Base-by-base conservation (phyloP, 805 yeast species). In the Saturnispora bothae region DNA sequence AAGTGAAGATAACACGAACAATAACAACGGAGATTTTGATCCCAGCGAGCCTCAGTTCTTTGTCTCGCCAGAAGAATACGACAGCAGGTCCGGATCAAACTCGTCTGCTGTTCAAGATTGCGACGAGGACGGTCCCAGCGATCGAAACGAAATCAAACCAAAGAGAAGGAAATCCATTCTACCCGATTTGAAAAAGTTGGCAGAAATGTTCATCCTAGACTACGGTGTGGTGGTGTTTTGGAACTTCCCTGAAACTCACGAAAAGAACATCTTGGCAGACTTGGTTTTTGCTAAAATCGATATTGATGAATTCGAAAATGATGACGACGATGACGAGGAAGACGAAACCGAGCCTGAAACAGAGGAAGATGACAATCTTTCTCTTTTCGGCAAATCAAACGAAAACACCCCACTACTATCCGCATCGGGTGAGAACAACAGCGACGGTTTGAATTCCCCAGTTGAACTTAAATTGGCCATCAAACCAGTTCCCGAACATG, bases 211-310 rank as follows among this genome's bases (percentile, higher is more conserved):
- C 52, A 72, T 92, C 12, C 76, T 89, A 54, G 78, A 76, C 38
- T 92, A 92, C 55, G 98, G 98, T 16, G 94, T 89, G 12, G 85
- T 92, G n/a, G 96, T 92, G 16, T 88, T 92, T 52, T 92, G 98
- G 98, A 92, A 92, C 53, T 86, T 92, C 49, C 76, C 89, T 3
- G 96, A 86, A 53, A 66, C 73, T 6, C 96, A 92, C 53, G 98
- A 92, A 52, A 86, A 86, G 62, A 92, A 89, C 50, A 76, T 92
- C 15, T 67, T 92, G 39, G 97, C 96, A 1, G 98, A 92, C 53
- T 65, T 92, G 45, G 81, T 78, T n/a, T 76, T 81, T 60, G 84
- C 84, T 5, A 59, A 53, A 43, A 46, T 60, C 13, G 55, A 54
- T 17, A 56, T 59, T 4, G 60, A 53, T 10, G 64, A 74, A 28